Conservation (phyloP, 306 rosid species). For the Leucaena leucocephala region DNA sequence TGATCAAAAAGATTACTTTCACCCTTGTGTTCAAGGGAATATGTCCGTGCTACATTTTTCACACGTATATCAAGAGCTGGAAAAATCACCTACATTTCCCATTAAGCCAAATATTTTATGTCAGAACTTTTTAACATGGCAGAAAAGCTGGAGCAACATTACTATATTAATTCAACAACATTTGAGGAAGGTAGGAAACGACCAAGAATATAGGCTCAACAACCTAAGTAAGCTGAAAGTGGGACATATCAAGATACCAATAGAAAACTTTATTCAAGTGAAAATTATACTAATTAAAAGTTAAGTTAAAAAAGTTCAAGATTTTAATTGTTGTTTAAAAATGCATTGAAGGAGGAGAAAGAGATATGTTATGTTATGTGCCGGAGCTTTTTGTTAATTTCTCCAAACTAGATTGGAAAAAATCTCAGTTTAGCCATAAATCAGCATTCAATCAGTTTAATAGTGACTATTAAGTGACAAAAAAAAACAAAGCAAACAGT, state of each 20-base stretch:
- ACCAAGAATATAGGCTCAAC: constrained; percentile 22
- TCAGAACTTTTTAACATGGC: constrained; percentile 36
- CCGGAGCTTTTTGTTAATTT: constrained; percentile 21
- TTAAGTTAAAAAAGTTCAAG: background rate
- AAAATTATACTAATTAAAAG: constrained; percentile 17
- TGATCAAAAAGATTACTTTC: constrained; percentile 91
- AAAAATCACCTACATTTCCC: constrained; percentile 79
- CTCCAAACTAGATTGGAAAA: constrained; percentile 17
- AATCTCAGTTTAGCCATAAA: constrained; percentile 4
- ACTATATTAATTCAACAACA: constrained; percentile 24
- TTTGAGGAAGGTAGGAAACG: constrained; percentile 15
- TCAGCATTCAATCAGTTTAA: constrained; percentile 21
- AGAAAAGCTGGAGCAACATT: constrained; percentile 32
- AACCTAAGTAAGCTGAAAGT: constrained; percentile 8
- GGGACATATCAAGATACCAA: constrained; percentile 26
- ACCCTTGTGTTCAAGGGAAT: constrained; percentile 98
- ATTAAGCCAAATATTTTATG: constrained; percentile 17
- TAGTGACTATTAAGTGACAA: constrained; percentile 2
- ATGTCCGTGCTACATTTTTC: constrained; percentile 93
- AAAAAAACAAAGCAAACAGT: background rate
- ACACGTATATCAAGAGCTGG: constrained; percentile 99
- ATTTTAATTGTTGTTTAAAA: background rate
- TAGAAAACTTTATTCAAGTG: background rate
- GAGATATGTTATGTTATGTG: background rate
- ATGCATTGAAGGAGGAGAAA: constrained; percentile 17